Evolutionary conservation across 345 rosid genomes (phyloP), one percentile per base, ranked within the genome.

Genomic region (Litchi chinensis): DNA sequence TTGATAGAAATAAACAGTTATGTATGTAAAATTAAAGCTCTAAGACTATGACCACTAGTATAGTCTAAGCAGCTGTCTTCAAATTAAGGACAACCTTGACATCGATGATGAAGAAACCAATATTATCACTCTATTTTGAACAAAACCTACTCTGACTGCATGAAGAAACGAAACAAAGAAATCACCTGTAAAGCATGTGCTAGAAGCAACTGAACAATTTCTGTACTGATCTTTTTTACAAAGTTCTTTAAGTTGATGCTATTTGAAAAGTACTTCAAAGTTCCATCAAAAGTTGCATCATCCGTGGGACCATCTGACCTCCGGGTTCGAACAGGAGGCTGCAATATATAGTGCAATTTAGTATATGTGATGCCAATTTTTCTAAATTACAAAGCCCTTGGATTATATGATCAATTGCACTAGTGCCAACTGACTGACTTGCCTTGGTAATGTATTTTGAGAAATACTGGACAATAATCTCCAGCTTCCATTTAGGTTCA

Each of bases 401-500:
- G 28, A 19, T 44, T 11, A 46, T 75, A 75, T 10, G 28, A 5
- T 5, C 21, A 65, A 74, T 19, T 16, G n/a, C 1, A 24, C 1
- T 19, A 6, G 19, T 64, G 19, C 50, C 70, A 74, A 21, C 60
- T 54, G 59, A 60, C 46, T 24, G 37, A 74, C 73, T 76, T 75
- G 90, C 98, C 93, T 89, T 92, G 28, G 91, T 73, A 43, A 76
- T 81, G 82, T 93, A 95, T 81, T 92, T 95, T 40, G 69, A 68
- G 48, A 93, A 84, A 72, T 90, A 95, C 80, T 85, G 96, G 83
- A 87, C 76, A 63, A 92, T 82, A 43, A 95, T 83, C 84, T 88
- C 96, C 74, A 90, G 86, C 87, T 95, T 95, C 99, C 96, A 91
- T 79, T 88, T 93, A 62, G 95, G 92, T 72, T 92, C 87, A 44